A percentile compares a stretch with the other conserved stretches of the same genome.
Evolutionary conservation across 2,329 filamentous ascomycete species (phyloP).

Genomic region (Colletotrichum liriopes): DNA sequence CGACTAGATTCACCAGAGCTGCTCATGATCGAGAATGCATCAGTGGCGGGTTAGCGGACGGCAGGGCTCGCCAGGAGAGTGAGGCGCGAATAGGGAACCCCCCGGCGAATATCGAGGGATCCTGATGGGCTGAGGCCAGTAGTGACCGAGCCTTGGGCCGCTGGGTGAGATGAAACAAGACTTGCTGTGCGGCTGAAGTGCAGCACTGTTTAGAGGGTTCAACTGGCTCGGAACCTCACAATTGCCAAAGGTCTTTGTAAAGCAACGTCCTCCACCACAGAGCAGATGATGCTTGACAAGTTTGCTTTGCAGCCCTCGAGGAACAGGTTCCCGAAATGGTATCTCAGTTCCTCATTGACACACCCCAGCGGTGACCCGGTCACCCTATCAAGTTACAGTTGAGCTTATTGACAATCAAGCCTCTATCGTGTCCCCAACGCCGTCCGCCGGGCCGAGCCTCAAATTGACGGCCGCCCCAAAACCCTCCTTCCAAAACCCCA

Average conservation of each 20-base stretch:
- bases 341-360: slow-evolving; percentile 14
- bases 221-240: not conserved
- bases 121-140: not conserved
- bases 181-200: not conserved
- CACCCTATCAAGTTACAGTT: slow-evolving; percentile 8
- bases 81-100: not conserved
- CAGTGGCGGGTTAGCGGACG: no score
- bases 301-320: not conserved
- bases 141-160: not conserved
- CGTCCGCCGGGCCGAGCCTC: slow-evolving; percentile 17
- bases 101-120: not conserved
- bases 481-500: slow-evolving; percentile 15
- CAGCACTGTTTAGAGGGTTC: not conserved
- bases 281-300: not conserved
- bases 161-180: no score
- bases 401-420: slow-evolving; percentile 8
- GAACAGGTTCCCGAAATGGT: not conserved
- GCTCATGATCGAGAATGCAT: no score
- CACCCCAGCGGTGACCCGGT: not conserved
- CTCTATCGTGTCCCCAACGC: slow-evolving; percentile 33
- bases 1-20: not conserved
- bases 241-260: not conserved
- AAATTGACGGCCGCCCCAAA: slow-evolving; percentile 13
- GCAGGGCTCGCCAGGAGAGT: not conserved
- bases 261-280: not conserved